A percentile compares a stretch with the other conserved stretches of the same genome.
Conservation (phyloP, 2,329 filamentous ascomycete genomes). For the Claviceps sp. region DNA sequence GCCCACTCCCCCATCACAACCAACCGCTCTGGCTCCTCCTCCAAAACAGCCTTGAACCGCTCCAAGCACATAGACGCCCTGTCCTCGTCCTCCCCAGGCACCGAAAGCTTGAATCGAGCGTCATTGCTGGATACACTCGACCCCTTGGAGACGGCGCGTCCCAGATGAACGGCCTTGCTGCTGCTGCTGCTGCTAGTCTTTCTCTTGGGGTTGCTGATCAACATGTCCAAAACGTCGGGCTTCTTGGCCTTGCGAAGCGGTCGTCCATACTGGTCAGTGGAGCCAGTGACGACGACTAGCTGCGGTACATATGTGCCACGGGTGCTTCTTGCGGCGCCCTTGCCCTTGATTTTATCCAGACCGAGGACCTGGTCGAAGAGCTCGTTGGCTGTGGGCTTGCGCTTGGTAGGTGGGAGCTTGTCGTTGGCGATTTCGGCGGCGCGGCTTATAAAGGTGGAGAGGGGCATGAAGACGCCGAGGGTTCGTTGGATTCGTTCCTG, state of each 20-base stretch:
- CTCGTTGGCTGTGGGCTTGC: conserved; percentile 56
- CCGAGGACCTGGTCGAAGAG: conserved; percentile 85
- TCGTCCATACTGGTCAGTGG: conserved; percentile 16
- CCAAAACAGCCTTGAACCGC: conserved; percentile 71
- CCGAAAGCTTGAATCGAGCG: conserved; percentile 69
- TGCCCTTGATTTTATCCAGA: conserved; percentile 31
- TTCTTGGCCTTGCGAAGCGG: conserved; percentile 12
- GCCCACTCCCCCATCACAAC: conserved; percentile 36
- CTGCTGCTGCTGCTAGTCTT: conserved; percentile 4
- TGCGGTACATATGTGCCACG: conserved; percentile 59
- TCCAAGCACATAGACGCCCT: conserved; percentile 72
- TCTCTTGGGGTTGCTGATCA: conserved; percentile 24
- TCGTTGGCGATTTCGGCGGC: conserved; percentile 83
- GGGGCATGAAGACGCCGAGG: conserved; percentile 66
- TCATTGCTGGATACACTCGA: conserved; percentile 36
- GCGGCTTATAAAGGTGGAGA: conserved; percentile 76
- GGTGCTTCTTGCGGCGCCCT: conserved; percentile 30
- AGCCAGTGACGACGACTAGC: conserved; percentile 42
- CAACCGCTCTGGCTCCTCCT: conserved; percentile 64
- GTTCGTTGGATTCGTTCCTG: conserved; percentile 69
- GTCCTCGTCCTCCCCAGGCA: conserved; percentile 68
- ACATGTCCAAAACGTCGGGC: conserved; percentile 71
- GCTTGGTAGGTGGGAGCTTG: conserved; percentile 56
- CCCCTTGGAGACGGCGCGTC: conserved; percentile 18
- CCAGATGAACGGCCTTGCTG: conserved; percentile 11